phyloP scores from a whole-genome alignment of 306 rosid species.

The Cicer pinnatifidum region DNA sequence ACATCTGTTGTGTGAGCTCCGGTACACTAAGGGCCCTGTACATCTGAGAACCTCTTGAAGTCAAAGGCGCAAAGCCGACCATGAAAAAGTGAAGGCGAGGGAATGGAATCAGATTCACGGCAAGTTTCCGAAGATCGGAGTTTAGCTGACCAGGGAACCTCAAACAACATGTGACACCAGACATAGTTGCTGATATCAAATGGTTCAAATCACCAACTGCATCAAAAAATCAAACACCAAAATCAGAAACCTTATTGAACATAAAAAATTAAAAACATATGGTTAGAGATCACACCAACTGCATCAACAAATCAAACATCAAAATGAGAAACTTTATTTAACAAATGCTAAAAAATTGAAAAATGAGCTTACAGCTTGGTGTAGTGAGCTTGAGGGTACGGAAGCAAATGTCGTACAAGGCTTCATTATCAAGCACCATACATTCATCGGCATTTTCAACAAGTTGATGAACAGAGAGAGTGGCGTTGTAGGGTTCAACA shows the following conservation, averaged over 20 bases:
- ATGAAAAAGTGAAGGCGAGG: constrained; percentile 30
- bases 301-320: too few relatives aligned
- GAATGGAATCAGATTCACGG: not conserved
- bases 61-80: constrained; percentile 3
- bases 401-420: constrained; percentile 29
- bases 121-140: constrained; percentile 1
- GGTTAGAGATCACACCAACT: too few relatives aligned
- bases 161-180: constrained; percentile 27
- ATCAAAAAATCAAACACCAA: not conserved
- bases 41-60: constrained; percentile 26
- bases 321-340: too few relatives aligned
- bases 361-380: constrained; percentile 15
- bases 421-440: constrained; percentile 28
- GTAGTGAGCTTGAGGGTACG: constrained; percentile 30
- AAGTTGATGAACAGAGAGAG: constrained; percentile 23
- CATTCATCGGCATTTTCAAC: constrained; percentile 15
- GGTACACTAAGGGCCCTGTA: constrained; percentile 26
- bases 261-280: not conserved
- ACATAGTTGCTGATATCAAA: constrained; percentile 24
- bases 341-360: too few relatives aligned
- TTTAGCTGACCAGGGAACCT: constrained; percentile 24
- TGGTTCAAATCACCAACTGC: constrained; percentile 23
- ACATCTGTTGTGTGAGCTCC: constrained; percentile 19
- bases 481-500: constrained; percentile 22
- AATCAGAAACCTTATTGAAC: not conserved